Conservation (phyloP, 2,329 filamentous ascomycete genomes). For the Sphaceloma murrayae region DNA sequence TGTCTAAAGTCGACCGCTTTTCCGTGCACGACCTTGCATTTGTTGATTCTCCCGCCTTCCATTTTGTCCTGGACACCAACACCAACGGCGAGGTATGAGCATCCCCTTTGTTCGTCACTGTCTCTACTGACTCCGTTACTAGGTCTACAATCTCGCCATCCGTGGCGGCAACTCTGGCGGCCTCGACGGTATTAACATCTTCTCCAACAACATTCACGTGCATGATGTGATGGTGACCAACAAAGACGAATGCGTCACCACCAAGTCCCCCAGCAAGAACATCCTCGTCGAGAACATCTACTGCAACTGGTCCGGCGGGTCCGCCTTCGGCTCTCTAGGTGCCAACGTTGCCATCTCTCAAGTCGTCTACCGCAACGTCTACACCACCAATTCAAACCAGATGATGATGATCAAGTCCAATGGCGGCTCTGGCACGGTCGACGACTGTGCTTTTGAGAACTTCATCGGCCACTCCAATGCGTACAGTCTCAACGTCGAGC, state of each 20-base stretch:
- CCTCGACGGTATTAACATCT: slow-evolving; percentile 49
- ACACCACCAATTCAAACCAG: slow-evolving; percentile 51
- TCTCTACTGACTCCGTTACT: neutral
- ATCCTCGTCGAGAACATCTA: slow-evolving; percentile 52
- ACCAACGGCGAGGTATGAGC: slow-evolving; percentile 37
- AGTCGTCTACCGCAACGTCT: slow-evolving; percentile 48
- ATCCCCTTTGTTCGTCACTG: too few relatives aligned
- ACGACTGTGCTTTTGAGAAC: slow-evolving; percentile 45
- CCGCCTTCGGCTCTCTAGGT: slow-evolving; percentile 48
- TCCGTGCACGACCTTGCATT: slow-evolving; percentile 43
- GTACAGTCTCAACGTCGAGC: slow-evolving; percentile 48
- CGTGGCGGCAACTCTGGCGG: slow-evolving; percentile 44
- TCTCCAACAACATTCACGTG: slow-evolving; percentile 46
- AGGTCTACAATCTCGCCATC: slow-evolving; percentile 46
- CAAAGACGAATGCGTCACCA: slow-evolving; percentile 52
- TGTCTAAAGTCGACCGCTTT: slow-evolving; percentile 39
- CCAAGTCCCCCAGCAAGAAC: slow-evolving; percentile 45
- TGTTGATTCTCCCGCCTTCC: slow-evolving; percentile 43
- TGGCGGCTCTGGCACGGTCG: slow-evolving; percentile 46
- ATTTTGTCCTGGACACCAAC: slow-evolving; percentile 43
- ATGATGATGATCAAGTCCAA: slow-evolving; percentile 53
- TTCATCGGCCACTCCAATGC: slow-evolving; percentile 53
- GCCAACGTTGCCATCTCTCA: slow-evolving; percentile 42
- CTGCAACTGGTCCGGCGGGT: slow-evolving; percentile 53
- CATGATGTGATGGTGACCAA: slow-evolving; percentile 54